Evolutionary conservation across 192 early-diverging fungal genomes (phyloP), one percentile per base, ranked within the genome.

Genomic region (Coemansia nantahalensis): DNA sequence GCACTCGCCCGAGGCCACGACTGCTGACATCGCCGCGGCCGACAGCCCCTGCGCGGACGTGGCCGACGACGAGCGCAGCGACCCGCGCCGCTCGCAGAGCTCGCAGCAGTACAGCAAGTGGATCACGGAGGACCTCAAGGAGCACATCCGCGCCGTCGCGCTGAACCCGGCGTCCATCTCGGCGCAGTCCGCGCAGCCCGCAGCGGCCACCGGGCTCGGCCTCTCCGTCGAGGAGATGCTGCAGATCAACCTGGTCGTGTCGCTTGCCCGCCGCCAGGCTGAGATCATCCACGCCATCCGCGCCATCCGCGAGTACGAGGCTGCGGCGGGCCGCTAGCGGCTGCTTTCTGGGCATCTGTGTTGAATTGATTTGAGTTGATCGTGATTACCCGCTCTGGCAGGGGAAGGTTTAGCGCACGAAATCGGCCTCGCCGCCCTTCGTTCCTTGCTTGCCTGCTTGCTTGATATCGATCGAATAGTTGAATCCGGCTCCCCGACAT

Each of bases 281-380:
- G 69, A 73, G 50, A 65, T 73, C 32, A 65, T 65, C 44, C 63
- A 73, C 31, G 62, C 39, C 6, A 56, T 73, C 21, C 69, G 69
- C 8, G 69, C 69, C 17, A 65, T 73, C 30, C 58, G 59, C 35
- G 62, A 73, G 46, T 73, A 62, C 42, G 58, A 73, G 30, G 39
- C 51, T 12, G 3, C 36, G 34, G 14, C 48, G 13, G 7, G 26
- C 7, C 0, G 10, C 19, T 13, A 28, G 21, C 19, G 36, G 41
- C 10, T 28, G 26, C 26, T 7, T 3, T 7, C 3, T 28, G 26
- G 26, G 4, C 26, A 28, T 3, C 7, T 5, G 26, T 28, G 4
- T 28, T 7, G 4, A 5, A 7, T 7, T 28, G 26, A 3, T 28
- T 28, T 7, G 4, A 3, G 7, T 28, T 3, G 26, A 7, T 7